Base-by-base conservation (phyloP, 2,329 filamentous ascomycete genomes). In the Ceratocystis cacaofunesta region DNA sequence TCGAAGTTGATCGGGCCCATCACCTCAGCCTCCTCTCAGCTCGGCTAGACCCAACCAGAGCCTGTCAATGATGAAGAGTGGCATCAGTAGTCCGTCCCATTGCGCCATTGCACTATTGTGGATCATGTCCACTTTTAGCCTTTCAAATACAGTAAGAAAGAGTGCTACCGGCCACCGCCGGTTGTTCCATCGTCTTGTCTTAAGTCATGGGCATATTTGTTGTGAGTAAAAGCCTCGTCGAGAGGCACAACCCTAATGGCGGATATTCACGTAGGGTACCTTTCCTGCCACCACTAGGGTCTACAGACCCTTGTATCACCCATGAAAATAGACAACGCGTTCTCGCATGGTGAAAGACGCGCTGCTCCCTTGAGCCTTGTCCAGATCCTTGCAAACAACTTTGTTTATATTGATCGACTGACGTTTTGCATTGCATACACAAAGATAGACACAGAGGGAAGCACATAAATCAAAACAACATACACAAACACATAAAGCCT, bases 51-150 rank as follows among this genome's bases (percentile, higher is more conserved):
- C 64, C 57, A 48, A 30, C 43, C 52, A 43, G 17, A 48, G 41
- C 41, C 52, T 30, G 6, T 17, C n/a, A n/a, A 61, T 25, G 25
- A 25, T 22, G 8, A 2, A 64, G 12, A 61, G 41, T 66, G 46
- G 61, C 65, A 58, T 55, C 65, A 66, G 15, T 48, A 32, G 22
- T 10, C 52, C 52, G 60, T 50, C 22, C 44, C 50, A 66, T 66
- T 66, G 61, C 65, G 65, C 65, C 50, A 66, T 66, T 52, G 61
- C 36, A 15, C 65, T 50, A 66, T 63, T 52, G 61, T 28, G 52
- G 63, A 61, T 64, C 52, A 43, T 6, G 19, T 32, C 50, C 63
- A 61, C 63, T 60, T 25, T 43, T 46, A 3, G 17, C 12, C 17
- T 8, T 30, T n/a, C 19, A n/a, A n/a, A 58, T n/a, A 28, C 12